Conservation (phyloP, 257 asterid species). For the Nicotiana benthamiana region DNA sequence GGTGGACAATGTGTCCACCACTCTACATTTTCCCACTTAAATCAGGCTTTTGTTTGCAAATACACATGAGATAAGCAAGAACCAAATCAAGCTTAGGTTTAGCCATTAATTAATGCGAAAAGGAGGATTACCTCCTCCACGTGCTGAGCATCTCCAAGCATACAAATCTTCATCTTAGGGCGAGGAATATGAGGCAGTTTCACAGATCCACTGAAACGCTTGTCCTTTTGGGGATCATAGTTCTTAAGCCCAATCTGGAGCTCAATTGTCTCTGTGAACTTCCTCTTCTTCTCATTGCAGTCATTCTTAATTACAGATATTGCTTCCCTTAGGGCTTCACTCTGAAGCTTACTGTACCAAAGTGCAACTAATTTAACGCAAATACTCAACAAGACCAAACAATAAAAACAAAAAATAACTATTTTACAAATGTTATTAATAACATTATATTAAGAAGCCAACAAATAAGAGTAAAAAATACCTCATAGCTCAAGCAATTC, state of each 20-base stretch:
- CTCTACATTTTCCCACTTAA: too few species aligned
- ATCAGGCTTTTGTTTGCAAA: too few species aligned
- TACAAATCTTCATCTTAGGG: constrained; percentile 8
- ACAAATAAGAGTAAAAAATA: neutral
- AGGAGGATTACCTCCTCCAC: neutral
- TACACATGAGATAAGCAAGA: neutral
- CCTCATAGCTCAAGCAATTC: constrained; percentile 7
- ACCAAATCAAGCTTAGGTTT: neutral
- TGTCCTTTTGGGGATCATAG: constrained; percentile 23
- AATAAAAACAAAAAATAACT: neutral
- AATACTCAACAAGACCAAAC: neutral
- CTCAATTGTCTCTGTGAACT: constrained; percentile 1
- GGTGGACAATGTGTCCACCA: too few species aligned
- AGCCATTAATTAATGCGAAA: neutral
- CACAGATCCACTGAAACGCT: constrained; percentile 12
- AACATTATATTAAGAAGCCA: neutral
- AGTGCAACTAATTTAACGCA: neutral
- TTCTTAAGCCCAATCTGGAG: constrained; percentile 13
- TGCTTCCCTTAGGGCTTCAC: constrained; percentile 22
- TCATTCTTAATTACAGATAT: constrained; percentile 8
- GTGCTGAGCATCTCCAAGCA: constrained; percentile 12
- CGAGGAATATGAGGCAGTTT: constrained; percentile 2
- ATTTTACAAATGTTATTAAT: neutral
- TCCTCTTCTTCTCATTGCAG: constrained; percentile 12
- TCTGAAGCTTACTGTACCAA: constrained; percentile 17